phyloP scores from a whole-genome alignment of 768 basidiomycete genomes.

The button mushroom (Agaricus bisporus) region DNA sequence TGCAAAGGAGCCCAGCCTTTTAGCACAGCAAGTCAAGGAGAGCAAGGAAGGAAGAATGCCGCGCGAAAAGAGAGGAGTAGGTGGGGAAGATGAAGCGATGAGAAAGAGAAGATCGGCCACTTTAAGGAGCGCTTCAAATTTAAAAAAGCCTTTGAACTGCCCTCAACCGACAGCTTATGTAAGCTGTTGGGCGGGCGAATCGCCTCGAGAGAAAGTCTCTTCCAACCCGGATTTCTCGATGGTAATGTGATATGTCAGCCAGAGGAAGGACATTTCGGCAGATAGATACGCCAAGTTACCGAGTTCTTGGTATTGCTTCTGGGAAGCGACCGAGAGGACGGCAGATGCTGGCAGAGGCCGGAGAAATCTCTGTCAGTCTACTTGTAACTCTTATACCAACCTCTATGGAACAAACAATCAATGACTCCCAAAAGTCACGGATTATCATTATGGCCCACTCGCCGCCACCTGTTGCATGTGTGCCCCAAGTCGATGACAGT shows the following conservation, averaged over 20 bases:
- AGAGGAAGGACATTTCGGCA: background rate
- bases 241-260: background rate
- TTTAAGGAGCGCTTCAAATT: background rate
- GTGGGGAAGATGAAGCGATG: background rate
- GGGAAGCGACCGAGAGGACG: background rate
- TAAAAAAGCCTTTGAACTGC: background rate
- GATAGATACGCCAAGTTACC: background rate
- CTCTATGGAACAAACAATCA: too few species aligned
- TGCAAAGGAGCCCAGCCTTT: background rate
- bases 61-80: background rate
- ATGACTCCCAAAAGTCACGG: too few species aligned
- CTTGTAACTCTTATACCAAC: too few species aligned
- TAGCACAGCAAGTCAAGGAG: background rate
- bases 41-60: background rate
- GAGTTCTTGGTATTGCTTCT: background rate
- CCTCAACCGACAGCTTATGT: constrained; percentile 1
- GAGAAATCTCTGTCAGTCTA: too few species aligned
- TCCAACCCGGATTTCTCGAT: background rate
- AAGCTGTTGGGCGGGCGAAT: background rate
- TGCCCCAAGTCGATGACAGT: too few species aligned
- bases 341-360: background rate
- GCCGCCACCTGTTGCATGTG: too few species aligned
- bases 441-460: too few species aligned
- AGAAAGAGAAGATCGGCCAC: background rate
- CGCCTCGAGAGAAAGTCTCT: background rate